Evolutionary conservation across 768 basidiomycete genomes (phyloP), one percentile per base, ranked within the genome.

Genomic region (Suillus weaverae): DNA sequence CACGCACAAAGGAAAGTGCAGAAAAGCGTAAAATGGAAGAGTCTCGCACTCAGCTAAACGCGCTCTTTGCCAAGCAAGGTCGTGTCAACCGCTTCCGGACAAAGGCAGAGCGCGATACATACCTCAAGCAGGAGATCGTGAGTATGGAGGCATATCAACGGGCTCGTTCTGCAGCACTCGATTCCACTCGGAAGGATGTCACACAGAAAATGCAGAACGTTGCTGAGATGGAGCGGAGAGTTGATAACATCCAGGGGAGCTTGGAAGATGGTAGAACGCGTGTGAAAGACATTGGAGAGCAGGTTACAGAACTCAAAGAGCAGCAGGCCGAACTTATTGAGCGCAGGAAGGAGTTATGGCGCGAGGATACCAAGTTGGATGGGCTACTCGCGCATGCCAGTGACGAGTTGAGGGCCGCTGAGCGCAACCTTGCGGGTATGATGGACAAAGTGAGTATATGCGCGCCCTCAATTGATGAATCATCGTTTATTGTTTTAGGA

Each of bases 281-380:
- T 54, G 81, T 84, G 62, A 82, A 81, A 68, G 83, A 85, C n/a
- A 71, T 94, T 20, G 78, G 77, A 5, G 90, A 91, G 53, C 85
- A 91, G 67, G 77, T 89, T 20, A 76, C 77, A 0, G 73, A 73
- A 63, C 74, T 93, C 57, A 92, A 88, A 75, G 89, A 91, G 63
- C 80, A 90, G 71, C 84, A 89, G 67, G 83, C 81, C 32, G 89
- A 87, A 60, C 77, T 90, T 72, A 84, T 79, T 51, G 97, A 99
- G 77, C 84, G 86, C 74, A 80, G 95, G 70, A 97, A 97, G 83
- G 95, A 97, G 60, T 75, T 94, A 38, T 98, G 97, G 97, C 84
- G 96, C 69, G 95, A 97, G 75, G 97, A 99, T 66, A 89, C 93
- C 0, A 97, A 93, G 75, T 78, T 97, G 50, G 88, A 90, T 67